Percentiles rank a stretch among this genome's conserved stretches.
Conservation (phyloP, 805 yeast species). For the Sporopachydermia quercuum region DNA sequence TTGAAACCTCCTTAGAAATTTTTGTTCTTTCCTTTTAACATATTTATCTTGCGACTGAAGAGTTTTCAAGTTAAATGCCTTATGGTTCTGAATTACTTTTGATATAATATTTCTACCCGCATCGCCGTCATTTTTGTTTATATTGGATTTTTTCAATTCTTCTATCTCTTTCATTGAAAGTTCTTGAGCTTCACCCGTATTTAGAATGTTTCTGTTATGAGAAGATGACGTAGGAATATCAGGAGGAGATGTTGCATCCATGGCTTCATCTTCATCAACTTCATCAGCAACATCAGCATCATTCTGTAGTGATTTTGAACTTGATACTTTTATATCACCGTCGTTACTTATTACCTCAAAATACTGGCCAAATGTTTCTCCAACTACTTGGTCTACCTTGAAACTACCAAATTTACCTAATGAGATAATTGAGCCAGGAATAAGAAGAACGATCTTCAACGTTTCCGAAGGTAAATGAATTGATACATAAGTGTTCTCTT, state of each 20-base stretch:
- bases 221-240: slow-evolving; percentile 4
- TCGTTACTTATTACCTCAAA: slow-evolving; percentile 63
- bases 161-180: slow-evolving; percentile 74
- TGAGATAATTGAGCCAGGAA: slow-evolving; percentile 42
- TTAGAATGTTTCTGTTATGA: slow-evolving; percentile 43
- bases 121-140: slow-evolving; percentile 34
- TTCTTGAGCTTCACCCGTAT: slow-evolving; percentile 61
- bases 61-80: slow-evolving; percentile 79
- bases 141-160: slow-evolving; percentile 38
- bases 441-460: slow-evolving; percentile 54
- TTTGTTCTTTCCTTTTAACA: slow-evolving; percentile 79
- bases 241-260: slow-evolving; percentile 3
- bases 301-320: slow-evolving; percentile 6
- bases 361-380: slow-evolving; percentile 75
- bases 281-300: slow-evolving; percentile 3
- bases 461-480: slow-evolving; percentile 74
- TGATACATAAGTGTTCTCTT: slow-evolving; percentile 39
- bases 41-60: slow-evolving; percentile 84
- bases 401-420: slow-evolving; percentile 91
- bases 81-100: slow-evolving; percentile 71
- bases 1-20: slow-evolving; percentile 75
- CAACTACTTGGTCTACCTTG: slow-evolving; percentile 56
- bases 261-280: slow-evolving; percentile 7
- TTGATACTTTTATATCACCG: slow-evolving; percentile 17
- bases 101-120: slow-evolving; percentile 60